Evolutionary conservation across 2,329 filamentous ascomycete species (phyloP), one percentile per base, ranked within the genome.

Genomic region (Microsporum audouinii): DNA sequence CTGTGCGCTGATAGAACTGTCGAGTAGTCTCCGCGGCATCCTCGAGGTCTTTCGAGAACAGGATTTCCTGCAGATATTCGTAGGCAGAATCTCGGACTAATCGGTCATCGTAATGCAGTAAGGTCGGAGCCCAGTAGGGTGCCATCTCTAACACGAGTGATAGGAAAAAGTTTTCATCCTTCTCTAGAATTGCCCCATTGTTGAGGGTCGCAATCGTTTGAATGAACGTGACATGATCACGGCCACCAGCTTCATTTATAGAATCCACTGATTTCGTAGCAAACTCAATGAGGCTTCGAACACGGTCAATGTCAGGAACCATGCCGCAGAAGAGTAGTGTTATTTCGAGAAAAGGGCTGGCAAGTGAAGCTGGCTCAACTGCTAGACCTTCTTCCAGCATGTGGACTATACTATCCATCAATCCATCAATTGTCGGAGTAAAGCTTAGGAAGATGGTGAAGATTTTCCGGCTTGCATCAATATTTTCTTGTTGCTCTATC

Each of bases 401-500:
- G 49, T 75, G 71, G 43, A 78, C 77, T 1, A 90, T 75, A 51
- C 77, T 74, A 0, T 71, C 66, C 39, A 72, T 65, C 31, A 73
- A 57, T 49, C 84, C 82, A 71, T 84, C 78, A 5, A 74, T 66
- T 0, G 75, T 71, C 60, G 81, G 79, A 23, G 80, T 74, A 31
- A 66, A 70, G n/a, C 75, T 72, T 47, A 88, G 72, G 39, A 90
- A 76, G 2, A 78, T 75, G 41, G 72, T 72, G 57, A 91, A 70
- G 59, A 91, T 86, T 10, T 73, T 75, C 57, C 80, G 76, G 1
- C 81, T 83, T 1, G 77, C 76, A 1, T 69, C 64, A 0, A 73
- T 71, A 60, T 84, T 84, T 67, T 86, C 82, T 64, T 86, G 80
- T 57, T 87, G 77, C 23, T 77, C 76, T 33, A 91, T 76, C 31